Conservation (phyloP, 2,329 filamentous ascomycete genomes). For the Cercospora berteroae region DNA sequence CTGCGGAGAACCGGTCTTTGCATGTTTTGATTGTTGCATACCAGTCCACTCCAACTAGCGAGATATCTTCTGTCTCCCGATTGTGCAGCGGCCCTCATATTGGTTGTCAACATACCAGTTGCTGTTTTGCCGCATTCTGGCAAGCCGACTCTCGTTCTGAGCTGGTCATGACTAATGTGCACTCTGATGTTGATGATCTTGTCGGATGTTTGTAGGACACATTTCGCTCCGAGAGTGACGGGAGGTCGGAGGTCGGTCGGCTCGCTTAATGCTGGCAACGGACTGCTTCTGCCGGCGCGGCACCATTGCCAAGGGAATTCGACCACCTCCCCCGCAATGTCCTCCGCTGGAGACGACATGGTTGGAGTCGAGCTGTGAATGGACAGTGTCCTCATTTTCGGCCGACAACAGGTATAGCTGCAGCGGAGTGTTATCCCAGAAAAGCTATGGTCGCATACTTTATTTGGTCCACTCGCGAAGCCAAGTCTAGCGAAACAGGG, state of each 20-base stretch:
- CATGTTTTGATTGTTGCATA: not conserved
- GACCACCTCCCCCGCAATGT: not conserved
- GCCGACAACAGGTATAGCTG: not conserved
- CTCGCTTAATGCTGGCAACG: not conserved
- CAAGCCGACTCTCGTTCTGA: not conserved
- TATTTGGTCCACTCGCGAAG: not conserved
- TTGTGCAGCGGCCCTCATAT: not conserved
- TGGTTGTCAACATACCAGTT: not conserved
- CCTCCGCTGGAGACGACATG: not conserved
- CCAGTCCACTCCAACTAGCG: not conserved
- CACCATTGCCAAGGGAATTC: not conserved
- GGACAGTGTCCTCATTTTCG: not conserved
- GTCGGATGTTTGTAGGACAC: not conserved
- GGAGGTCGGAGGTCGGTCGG: not conserved
- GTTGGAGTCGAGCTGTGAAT: not conserved
- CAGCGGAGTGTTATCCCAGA: not conserved
- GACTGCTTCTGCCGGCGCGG: not conserved
- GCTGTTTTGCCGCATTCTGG: not conserved
- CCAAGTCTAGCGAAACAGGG: not conserved
- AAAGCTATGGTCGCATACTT: not conserved
- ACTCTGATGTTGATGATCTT: not conserved
- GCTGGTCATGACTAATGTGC: not conserved
- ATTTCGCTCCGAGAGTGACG: not conserved
- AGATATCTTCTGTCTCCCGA: not conserved
- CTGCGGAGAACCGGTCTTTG: not conserved